Percentiles rank a stretch among this genome's conserved stretches.
phyloP scores from a whole-genome alignment of 2,329 filamentous ascomycete species.

The Chaetomiaceae sp. region DNA sequence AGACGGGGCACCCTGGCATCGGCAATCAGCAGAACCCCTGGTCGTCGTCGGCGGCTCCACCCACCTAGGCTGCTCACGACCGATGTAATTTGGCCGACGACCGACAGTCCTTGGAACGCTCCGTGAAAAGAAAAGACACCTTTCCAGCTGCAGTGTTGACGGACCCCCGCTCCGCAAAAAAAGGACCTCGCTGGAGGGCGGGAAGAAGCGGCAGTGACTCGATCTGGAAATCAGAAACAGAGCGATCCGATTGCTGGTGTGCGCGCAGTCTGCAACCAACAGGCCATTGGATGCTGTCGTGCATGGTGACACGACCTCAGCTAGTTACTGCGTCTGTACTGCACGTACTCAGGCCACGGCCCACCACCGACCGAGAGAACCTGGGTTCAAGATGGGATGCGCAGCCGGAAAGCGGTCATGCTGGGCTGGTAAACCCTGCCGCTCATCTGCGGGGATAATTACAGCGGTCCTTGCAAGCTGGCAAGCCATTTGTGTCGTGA shows the following conservation, averaged over 20 bases:
- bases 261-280: background rate
- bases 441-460: background rate
- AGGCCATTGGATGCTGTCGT: background rate
- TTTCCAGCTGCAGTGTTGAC: background rate
- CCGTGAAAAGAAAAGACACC: background rate
- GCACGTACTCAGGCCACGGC: too few relatives aligned
- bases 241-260: background rate
- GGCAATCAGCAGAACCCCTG: slow-evolving; percentile 23
- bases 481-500: slow-evolving; percentile 6
- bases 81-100: slow-evolving; percentile 14
- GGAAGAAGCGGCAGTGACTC: background rate
- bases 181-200: background rate
- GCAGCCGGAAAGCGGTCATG: background rate
- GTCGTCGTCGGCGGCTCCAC: slow-evolving; percentile 16
- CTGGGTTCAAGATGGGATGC: background rate
- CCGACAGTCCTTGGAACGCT: background rate
- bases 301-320: background rate
- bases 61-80: slow-evolving; percentile 15
- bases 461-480: background rate
- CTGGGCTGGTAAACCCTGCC: background rate
- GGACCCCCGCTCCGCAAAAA: background rate
- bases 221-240: background rate
- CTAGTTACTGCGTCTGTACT: too few relatives aligned
- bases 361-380: too few relatives aligned
- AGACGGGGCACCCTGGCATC: slow-evolving; percentile 14